phyloP scores from a whole-genome alignment of 1,139 yeast genomes.

The Hansenula anomala region DNA sequence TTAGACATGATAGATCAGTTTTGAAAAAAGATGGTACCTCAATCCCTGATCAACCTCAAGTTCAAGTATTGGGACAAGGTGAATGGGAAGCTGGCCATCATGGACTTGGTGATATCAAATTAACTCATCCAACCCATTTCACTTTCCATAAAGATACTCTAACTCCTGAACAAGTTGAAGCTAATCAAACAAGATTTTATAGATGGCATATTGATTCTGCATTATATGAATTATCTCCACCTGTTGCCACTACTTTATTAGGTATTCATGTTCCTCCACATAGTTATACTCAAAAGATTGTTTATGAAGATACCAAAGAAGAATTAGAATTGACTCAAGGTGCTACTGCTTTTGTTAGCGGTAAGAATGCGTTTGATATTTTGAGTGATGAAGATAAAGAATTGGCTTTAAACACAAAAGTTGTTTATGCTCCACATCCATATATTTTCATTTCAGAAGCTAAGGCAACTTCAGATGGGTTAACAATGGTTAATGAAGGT shows the following conservation, averaged over 20 bases:
- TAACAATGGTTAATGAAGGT: slow-evolving; percentile 78
- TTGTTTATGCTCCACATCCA: slow-evolving; percentile 89
- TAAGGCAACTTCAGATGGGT: slow-evolving; percentile 76
- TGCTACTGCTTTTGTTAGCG: slow-evolving; percentile 83
- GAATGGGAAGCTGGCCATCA: slow-evolving; percentile 57
- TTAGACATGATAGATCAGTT: slow-evolving; percentile 73
- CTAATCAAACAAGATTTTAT: slow-evolving; percentile 71
- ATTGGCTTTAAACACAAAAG: slow-evolving; percentile 68
- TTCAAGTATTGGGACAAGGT: slow-evolving; percentile 85
- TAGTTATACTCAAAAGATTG: slow-evolving; percentile 38
- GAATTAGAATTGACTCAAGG: slow-evolving; percentile 69
- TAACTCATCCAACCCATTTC: slow-evolving; percentile 81
- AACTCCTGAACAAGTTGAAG: slow-evolving; percentile 53
- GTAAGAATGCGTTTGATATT: slow-evolving; percentile 66
- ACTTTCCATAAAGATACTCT: slow-evolving; percentile 69
- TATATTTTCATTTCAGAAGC: slow-evolving; percentile 80
- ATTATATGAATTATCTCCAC: slow-evolving; percentile 78
- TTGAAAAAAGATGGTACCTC: slow-evolving; percentile 75
- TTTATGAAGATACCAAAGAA: slow-evolving; percentile 65
- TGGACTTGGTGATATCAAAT: slow-evolving; percentile 63
- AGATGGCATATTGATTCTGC: slow-evolving; percentile 95
- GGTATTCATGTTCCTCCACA: slow-evolving; percentile 73
- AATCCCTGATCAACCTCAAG: slow-evolving; percentile 81
- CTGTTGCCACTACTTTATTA: slow-evolving; percentile 74
- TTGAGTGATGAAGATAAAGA: slow-evolving; percentile 67